Percentiles rank a stretch among this genome's conserved stretches.
These are phyloP conservation scores for Serendipita indica DNA, from an alignment of 768 basidiomycete genomes.

Conservation along the genomic window DNA sequence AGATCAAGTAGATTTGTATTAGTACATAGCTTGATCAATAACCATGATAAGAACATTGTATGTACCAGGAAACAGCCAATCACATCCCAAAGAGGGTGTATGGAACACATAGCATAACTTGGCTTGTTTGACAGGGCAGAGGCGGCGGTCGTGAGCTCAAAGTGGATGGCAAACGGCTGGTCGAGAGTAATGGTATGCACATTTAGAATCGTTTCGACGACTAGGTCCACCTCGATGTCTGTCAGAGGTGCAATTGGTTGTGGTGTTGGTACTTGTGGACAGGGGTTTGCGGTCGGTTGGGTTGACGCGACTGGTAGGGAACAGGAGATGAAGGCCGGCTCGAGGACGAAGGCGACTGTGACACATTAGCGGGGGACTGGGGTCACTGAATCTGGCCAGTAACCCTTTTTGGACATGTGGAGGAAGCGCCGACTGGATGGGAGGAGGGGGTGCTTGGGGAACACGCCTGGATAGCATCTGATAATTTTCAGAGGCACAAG, in stretches of 20 bases:
- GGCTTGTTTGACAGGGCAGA: slow-evolving; percentile 24
- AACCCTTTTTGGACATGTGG: slow-evolving; percentile 48
- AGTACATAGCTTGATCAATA: no score
- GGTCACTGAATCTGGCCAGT: slow-evolving; percentile 9
- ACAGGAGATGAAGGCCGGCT: slow-evolving; percentile 25
- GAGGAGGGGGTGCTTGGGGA: no score
- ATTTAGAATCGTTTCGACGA: slow-evolving; percentile 36
- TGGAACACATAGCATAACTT: no score
- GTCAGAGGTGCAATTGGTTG: slow-evolving; percentile 15
- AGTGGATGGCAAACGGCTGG: slow-evolving; percentile 43
- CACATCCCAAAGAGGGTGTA: no score
- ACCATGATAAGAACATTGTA: no score
- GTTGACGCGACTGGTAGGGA: slow-evolving; percentile 15
- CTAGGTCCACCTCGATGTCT: slow-evolving; percentile 45
- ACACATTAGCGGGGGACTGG: slow-evolving; percentile 12
- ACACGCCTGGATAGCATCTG: slow-evolving; percentile 70
- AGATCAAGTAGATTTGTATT: no score
- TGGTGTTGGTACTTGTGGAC: slow-evolving; percentile 15
- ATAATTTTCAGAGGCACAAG: not conserved
- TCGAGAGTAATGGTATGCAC: slow-evolving; percentile 32
- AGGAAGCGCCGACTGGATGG: slow-evolving; percentile 45
- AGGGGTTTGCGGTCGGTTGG: slow-evolving; percentile 15
- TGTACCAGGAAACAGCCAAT: no score
- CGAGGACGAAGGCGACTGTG: slow-evolving; percentile 20
- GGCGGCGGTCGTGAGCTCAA: slow-evolving; percentile 39